A percentile compares a stretch with the other conserved stretches of the same genome.
Conservation (phyloP, 768 basidiomycete species). For the Boletellus emodensis region DNA sequence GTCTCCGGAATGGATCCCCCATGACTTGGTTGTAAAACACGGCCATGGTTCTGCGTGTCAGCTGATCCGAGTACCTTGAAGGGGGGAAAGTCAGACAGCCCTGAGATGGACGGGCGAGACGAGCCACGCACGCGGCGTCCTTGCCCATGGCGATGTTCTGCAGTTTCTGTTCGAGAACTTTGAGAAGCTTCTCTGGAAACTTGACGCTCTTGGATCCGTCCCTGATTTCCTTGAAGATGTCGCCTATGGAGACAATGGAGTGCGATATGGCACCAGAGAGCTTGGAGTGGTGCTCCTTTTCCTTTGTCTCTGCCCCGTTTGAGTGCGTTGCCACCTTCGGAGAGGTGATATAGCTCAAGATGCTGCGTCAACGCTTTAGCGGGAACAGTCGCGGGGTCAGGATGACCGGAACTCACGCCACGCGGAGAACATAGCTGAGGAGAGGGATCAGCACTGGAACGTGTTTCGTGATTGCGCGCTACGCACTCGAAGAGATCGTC, state of each 20-base stretch:
- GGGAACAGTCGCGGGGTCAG: slow-evolving; percentile 1
- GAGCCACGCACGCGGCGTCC: slow-evolving; percentile 70
- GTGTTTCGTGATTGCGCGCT: slow-evolving; percentile 5
- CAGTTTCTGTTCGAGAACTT: slow-evolving; percentile 84
- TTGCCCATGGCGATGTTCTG: slow-evolving; percentile 93
- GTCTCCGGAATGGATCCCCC: slow-evolving; percentile 77
- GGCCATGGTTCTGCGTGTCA: slow-evolving; percentile 85
- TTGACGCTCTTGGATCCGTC: slow-evolving; percentile 83
- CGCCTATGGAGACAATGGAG: slow-evolving; percentile 59
- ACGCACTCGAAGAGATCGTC: slow-evolving; percentile 84
- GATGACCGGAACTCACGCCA: slow-evolving; percentile 57
- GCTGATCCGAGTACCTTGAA: slow-evolving; percentile 80
- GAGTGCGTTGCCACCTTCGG: slow-evolving; percentile 44
- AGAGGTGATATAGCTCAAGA: slow-evolving; percentile 66
- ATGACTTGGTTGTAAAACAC: slow-evolving; percentile 90
- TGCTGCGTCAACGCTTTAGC: slow-evolving; percentile 38
- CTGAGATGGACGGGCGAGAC: background rate
- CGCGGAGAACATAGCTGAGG: slow-evolving; percentile 72
- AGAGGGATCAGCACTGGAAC: slow-evolving; percentile 9
- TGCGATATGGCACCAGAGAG: slow-evolving; percentile 58
- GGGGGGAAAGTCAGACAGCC: slow-evolving; percentile 1
- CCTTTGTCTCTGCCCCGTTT: slow-evolving; percentile 40
- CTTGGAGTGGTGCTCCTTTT: slow-evolving; percentile 65
- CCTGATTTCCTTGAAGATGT: slow-evolving; percentile 74
- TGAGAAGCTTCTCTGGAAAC: slow-evolving; percentile 92